Evolutionary conservation across 192 early-diverging fungal species (phyloP).

Genomic region (Mortierella antarctica): DNA sequence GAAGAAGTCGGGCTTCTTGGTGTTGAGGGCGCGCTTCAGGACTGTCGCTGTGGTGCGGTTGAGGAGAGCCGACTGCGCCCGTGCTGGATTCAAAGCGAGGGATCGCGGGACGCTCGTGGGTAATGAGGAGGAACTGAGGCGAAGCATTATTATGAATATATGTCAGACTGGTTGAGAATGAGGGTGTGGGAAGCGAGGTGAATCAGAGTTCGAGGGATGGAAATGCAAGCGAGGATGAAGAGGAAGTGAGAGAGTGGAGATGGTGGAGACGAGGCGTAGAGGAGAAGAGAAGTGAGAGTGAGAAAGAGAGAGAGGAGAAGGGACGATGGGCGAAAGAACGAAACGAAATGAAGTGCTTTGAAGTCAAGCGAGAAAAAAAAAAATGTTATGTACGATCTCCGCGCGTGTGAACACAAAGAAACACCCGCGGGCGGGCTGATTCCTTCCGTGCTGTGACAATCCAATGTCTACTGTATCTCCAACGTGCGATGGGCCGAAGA

Average conservation of each 20-base stretch:
- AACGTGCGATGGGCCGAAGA: too few relatives aligned
- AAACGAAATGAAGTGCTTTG: too few relatives aligned
- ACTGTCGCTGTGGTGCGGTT: constrained; percentile 1
- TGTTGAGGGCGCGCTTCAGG: constrained; percentile 17
- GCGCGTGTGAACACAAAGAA: too few relatives aligned
- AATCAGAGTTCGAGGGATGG: not conserved
- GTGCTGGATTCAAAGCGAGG: not conserved
- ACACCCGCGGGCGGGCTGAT: too few relatives aligned
- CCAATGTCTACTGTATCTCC: too few relatives aligned
- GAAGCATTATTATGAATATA: constrained; percentile 3
- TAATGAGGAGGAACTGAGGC: not conserved
- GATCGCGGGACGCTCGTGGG: not conserved
- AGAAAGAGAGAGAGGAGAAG: not conserved
- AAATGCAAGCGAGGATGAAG: not conserved
- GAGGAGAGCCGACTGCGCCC: not conserved
- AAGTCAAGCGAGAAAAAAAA: too few relatives aligned
- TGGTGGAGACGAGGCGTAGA: not conserved
- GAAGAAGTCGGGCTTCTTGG: constrained; percentile 19
- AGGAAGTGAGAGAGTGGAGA: not conserved
- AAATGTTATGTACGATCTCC: too few relatives aligned
- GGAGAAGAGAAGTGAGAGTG: not conserved
- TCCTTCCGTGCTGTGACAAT: too few relatives aligned
- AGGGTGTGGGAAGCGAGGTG: too few relatives aligned
- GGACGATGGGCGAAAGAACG: not conserved
- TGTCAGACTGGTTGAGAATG: not conserved